Evolutionary conservation across 345 rosid species (phyloP), one percentile per base, ranked within the genome.

Genomic region (Raphanus sativus): DNA sequence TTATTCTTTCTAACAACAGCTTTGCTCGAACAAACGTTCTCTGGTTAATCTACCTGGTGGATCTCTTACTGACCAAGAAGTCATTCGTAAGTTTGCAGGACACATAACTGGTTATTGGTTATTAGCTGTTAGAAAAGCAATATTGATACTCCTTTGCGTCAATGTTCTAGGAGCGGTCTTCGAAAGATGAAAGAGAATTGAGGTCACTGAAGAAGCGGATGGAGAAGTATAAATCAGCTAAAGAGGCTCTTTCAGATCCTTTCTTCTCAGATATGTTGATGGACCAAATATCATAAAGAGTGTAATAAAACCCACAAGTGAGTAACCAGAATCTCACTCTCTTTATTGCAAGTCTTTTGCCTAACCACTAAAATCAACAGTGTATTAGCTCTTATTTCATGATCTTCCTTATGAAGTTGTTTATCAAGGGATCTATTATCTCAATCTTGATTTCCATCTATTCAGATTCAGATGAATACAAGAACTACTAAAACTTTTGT

Each of bases 1-100:
- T 17, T 66, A 56, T 70, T 65, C 74, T 56, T 58, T 67, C 26
- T 25, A 36, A 86, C 65, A 61, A 69, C 93, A 95, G 97, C 81
- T 93, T 91, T 38, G 89, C 98, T 11, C 88, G 82, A 79, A 95
- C 98, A 48, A 95, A 95, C 80, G 94, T 93, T 76, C 74, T 95
- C 10, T 95, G 98, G 98, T 74, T 93, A 86, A 73, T 87, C 40
- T 95, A 95, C 80, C 84, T 95, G 81, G 91, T 91, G 70, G 98
- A 90, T 73, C 87, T 86, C 71, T 70, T 95, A 75, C 96, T 93
- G 34, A 71, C 83, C 63, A 91, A 93, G 89, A 95, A 95, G 83
- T 87, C 97, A 61, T 95, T 86, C 69, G 98, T 90, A 85, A 93
- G 99, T 86, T 50, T 36, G 65, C 73, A 40, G 24, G 61, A 62